Evolutionary conservation across 352 stramenopile genomes (phyloP).

Genomic region (Pythium sukuiense): DNA sequence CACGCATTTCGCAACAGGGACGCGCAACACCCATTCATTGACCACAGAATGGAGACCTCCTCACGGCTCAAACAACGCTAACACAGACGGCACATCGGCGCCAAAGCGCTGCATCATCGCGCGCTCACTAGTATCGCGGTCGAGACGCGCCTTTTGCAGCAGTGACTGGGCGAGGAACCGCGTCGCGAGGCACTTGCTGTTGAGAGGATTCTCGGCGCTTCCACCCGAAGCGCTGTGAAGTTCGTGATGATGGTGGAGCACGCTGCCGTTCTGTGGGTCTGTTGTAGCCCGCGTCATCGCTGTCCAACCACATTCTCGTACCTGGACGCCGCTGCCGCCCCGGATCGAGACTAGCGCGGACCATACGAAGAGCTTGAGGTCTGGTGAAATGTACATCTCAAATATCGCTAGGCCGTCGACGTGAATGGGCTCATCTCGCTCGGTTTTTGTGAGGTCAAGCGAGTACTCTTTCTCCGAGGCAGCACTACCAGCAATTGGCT

Average conservation of each 20-base stretch:
- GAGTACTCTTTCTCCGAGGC: conserved; percentile 10
- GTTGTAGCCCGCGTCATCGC: background rate
- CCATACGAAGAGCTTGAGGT: conserved; percentile 11
- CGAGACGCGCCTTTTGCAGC: conserved; percentile 7
- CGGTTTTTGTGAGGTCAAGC: background rate
- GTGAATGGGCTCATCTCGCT: background rate
- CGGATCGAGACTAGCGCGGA: background rate
- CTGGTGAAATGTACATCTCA: background rate
- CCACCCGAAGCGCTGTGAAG: background rate
- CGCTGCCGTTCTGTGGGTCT: background rate
- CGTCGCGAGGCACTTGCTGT: background rate
- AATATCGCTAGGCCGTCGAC: conserved; percentile 8
- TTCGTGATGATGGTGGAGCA: conserved; percentile 10
- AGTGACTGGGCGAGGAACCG: conserved; percentile 8
- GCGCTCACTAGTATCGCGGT: background rate
- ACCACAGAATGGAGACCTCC: too few relatives aligned
- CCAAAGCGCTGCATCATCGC: conserved; percentile 8
- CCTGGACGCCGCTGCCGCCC: background rate
- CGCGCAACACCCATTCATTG: too few relatives aligned
- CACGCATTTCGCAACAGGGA: too few relatives aligned
- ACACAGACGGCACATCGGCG: background rate
- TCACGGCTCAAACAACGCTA: background rate
- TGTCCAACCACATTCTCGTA: conserved; percentile 8
- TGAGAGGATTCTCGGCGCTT: background rate
- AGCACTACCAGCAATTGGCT: background rate